Evolutionary conservation across 306 rosid genomes (phyloP), one percentile per base, ranked within the genome.

Genomic region (Inga oerstediana): DNA sequence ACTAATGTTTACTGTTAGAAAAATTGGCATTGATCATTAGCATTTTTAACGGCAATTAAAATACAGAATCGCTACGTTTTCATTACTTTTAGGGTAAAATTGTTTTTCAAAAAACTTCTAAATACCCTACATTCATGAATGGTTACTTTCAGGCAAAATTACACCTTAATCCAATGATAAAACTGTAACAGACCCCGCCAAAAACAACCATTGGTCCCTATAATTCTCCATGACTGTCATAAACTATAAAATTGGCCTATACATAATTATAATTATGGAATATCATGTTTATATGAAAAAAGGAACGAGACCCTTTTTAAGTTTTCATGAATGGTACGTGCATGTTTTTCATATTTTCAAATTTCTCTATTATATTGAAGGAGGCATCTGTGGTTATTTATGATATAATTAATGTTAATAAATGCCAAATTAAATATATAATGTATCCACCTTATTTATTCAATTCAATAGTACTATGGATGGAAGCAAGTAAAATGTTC

Each of bases 11-110:
- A 32, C 7, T 37, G 7, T 5, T 5, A 37, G 5, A 37, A 35
- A 35, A 5, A 37, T 37, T 37, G 1, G 7, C 1, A 0, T 37
- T 37, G 1, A 39, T 1, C 2, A 0, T 39, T 6, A 0, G 0
- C 1, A 39, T 39, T 39, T 39, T 5, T 39, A 5, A 6, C 0
- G 8, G 0, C 8, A 39, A 6, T 39, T 39, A 39, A 39, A 8
- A 5, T 8, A 39, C 0, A 39, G 4, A 39, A 39, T 6, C 7
- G 8, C 8, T 39, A 39, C 43, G 6, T 39, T 39, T 39, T 39
- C 1, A 1, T 39, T 6, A 39, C 7, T 39, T 39, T 39, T 1
- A 37, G 0, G 41, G 1, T 5, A 37, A 37, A 37, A 37, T 37
- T 37, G 1, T 4, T 37, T 7, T 0, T 37, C 1, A 0, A 37